phyloP scores from a whole-genome alignment of 129 eudicot species.

The Arctium minus region DNA sequence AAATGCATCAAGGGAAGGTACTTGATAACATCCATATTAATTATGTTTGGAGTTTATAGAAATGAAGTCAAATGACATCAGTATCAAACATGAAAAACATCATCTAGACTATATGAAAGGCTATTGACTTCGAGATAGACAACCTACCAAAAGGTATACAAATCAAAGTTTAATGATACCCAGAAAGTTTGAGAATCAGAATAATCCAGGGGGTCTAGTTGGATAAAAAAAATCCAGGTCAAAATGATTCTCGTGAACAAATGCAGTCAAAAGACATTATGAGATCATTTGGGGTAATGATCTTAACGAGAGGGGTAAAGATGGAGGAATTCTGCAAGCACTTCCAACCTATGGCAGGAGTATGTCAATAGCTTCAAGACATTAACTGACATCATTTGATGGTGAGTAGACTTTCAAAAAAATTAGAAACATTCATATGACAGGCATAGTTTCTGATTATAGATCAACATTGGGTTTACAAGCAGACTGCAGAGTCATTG shows the following conservation, averaged over 20 bases:
- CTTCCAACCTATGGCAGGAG: background rate
- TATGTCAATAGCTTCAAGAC: no score
- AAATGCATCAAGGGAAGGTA: background rate
- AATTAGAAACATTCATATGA: background rate
- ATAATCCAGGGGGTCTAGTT: background rate
- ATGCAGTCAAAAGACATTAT: background rate
- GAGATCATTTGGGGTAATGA: background rate
- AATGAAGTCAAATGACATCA: background rate
- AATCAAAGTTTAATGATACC: background rate
- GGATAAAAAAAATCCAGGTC: background rate
- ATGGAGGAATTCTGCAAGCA: background rate
- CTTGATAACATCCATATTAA: background rate
- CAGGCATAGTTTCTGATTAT: constrained; percentile 3
- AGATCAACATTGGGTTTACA: constrained; percentile 6
- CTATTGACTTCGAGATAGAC: background rate
- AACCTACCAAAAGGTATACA: background rate
- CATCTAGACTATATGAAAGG: background rate
- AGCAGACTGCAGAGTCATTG: constrained; percentile 1
- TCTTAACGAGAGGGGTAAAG: background rate
- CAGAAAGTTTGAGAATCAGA: background rate
- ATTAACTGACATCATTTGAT: no score
- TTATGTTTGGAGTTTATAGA: background rate
- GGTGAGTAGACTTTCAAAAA: background rate
- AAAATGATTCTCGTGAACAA: background rate
- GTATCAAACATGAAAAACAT: background rate